Percentiles rank a stretch among this genome's conserved stretches.
These are phyloP conservation scores for Geotrichum cucujoidarum DNA, from an alignment of 1,139 yeast species.

Conservation along the genomic window DNA sequence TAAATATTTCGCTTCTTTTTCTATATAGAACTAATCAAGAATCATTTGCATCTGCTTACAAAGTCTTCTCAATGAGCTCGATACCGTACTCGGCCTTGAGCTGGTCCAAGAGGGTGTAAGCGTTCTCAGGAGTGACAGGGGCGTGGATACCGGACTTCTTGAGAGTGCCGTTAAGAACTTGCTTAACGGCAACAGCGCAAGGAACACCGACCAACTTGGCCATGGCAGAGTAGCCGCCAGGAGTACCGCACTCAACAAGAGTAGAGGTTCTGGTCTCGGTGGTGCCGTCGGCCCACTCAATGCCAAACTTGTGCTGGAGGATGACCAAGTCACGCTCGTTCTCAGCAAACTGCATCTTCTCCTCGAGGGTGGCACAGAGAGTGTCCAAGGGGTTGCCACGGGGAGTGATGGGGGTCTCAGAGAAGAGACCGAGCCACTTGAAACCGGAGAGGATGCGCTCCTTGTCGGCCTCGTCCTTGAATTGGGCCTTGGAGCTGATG, in stretches of 20 bases:
- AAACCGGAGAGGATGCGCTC: constrained; percentile 82
- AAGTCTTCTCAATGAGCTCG: constrained; percentile 75
- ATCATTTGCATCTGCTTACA: too few relatives aligned
- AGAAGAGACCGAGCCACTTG: constrained; percentile 90
- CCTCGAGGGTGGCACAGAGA: constrained; percentile 91
- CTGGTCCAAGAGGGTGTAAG: constrained; percentile 84
- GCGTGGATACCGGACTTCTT: constrained; percentile 81
- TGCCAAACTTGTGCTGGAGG: constrained; percentile 95
- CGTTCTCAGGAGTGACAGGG: constrained; percentile 86
- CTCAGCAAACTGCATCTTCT: constrained; percentile 91
- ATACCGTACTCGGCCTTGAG: constrained; percentile 88
- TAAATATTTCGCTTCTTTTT: not conserved
- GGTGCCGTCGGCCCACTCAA: constrained; percentile 91
- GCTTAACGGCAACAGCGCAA: constrained; percentile 90
- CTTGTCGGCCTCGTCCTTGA: constrained; percentile 78
- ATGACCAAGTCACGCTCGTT: constrained; percentile 94
- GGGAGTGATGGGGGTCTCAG: constrained; percentile 70
- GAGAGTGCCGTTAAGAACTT: constrained; percentile 79
- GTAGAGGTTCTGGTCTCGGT: constrained; percentile 92
- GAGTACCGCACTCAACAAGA: constrained; percentile 88
- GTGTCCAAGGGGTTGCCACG: constrained; percentile 95
- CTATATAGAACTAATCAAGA: constrained; percentile 6
- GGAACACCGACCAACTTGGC: constrained; percentile 98
- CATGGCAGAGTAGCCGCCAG: constrained; percentile 95
- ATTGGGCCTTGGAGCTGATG: constrained; percentile 71